Base-by-base conservation (phyloP, 2,329 filamentous ascomycete species). In the Chaetothyriales sp. region DNA sequence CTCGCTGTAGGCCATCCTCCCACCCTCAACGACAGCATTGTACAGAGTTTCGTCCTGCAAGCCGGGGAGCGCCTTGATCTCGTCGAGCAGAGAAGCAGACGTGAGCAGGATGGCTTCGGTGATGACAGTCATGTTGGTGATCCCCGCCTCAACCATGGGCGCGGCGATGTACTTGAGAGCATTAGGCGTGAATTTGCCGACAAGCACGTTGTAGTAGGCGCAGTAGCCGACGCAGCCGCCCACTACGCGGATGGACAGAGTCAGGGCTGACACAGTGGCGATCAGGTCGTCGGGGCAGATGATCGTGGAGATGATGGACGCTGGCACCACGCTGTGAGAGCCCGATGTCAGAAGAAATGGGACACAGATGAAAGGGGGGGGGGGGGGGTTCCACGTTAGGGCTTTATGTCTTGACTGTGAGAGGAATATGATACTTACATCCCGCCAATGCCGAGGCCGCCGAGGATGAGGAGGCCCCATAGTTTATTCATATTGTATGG, bases 221-320 rank as follows among this genome's bases (percentile, higher is more conserved):
- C 74, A 73, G 62, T 80, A 83, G 37, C 79, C 82, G 53, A 85
- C 76, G 9, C 76, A 74, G 29, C 82, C 82, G 46, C 83, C 82
- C 25, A 85, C 73, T 50, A 83, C 79, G 33, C 83, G 80, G 58
- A 86, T 78, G 13, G 80, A 77, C 20, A 86, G 75, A 0, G 82
- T 85, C 18, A 86, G 70, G 5, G 83, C 80, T 0, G 81, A 77
- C 44, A 84, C 74, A 1, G 82, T 85, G 6, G 80, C 83, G 56
- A 86, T 85, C 3, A 85, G 70, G 47, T 85, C 68, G 66, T 82
- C 79, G 0, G 82, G 81, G 54, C 81, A 84, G 57, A 85, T 80
- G 59, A 85, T 84, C 8, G 80, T 81, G 3, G 78, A 78, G 54
- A 85, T 82, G 57, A 85, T 82, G 0, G 78, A 80, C 1, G 78